Evolutionary conservation across 2,329 filamentous ascomycete species (phyloP).

Genomic region (Colletotrichum melonis): DNA sequence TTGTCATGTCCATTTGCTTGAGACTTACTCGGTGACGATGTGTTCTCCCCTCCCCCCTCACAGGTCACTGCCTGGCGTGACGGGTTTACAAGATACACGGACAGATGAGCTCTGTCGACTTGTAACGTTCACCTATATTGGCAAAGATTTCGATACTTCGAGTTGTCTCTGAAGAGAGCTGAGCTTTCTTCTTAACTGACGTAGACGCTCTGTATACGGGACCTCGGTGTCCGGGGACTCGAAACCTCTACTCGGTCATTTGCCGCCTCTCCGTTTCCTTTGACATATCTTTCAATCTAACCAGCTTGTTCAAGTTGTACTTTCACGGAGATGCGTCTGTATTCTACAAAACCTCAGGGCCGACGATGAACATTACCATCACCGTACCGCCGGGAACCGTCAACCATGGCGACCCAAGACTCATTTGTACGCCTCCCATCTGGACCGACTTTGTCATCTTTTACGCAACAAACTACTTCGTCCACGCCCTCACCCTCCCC

Average conservation of each 20-base stretch:
- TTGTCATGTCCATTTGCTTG: not conserved
- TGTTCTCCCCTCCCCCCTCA: not conserved
- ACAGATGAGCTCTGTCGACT: not conserved
- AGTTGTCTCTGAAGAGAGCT: not conserved
- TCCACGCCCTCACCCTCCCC: conserved; percentile 39
- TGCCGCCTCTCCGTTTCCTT: not conserved
- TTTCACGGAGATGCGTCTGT: not conserved
- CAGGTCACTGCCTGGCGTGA: not conserved
- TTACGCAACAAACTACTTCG: conserved; percentile 41
- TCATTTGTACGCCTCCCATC: conserved; percentile 38
- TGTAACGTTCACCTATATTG: no score
- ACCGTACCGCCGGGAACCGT: conserved; percentile 20
- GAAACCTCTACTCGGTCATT: not conserved
- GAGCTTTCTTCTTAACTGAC: not conserved
- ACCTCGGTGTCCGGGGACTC: not conserved
- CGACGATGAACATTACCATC: conserved; percentile 28
- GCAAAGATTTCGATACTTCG: not conserved
- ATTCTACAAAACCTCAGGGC: not conserved
- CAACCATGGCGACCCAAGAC: conserved; percentile 35
- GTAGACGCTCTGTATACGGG: not conserved
- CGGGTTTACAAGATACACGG: not conserved
- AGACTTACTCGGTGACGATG: not conserved
- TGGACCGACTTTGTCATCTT: conserved; percentile 39
- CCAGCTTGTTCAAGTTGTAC: not conserved
- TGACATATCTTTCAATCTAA: not conserved